A percentile compares a stretch with the other conserved stretches of the same genome.
Conservation (phyloP, 805 yeast genomes). For the Hanseniaspora vineae region DNA sequence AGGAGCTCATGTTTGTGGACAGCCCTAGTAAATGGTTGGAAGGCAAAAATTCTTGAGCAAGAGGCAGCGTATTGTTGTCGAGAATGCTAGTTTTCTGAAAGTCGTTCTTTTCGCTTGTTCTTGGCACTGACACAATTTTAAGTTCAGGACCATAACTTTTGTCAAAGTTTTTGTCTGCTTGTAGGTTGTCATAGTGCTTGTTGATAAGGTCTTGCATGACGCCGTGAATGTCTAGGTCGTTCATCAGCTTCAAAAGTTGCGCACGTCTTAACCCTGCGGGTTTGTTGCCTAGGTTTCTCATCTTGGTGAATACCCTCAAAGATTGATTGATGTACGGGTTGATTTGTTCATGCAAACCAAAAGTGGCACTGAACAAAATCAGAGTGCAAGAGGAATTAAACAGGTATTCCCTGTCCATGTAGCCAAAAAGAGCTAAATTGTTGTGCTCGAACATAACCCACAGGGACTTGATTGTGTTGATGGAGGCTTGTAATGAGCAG, state of each 20-base stretch:
- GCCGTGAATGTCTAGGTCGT: constrained; percentile 56
- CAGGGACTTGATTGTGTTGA: constrained; percentile 56
- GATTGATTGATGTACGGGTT: constrained; percentile 63
- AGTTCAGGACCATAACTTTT: neutral
- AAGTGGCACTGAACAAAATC: constrained; percentile 61
- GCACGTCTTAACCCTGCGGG: constrained; percentile 69
- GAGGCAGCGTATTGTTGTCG: too few relatives aligned
- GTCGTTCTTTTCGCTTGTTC: neutral
- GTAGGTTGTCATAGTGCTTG: constrained; percentile 16
- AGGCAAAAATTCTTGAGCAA: neutral
- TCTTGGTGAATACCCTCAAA: constrained; percentile 50
- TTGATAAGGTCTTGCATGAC: constrained; percentile 42
- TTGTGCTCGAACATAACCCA: constrained; percentile 68
- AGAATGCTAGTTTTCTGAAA: too few relatives aligned
- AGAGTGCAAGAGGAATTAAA: constrained; percentile 68
- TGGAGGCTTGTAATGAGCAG: constrained; percentile 70
- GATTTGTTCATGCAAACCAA: constrained; percentile 72
- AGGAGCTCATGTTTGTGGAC: neutral
- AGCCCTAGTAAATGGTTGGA: neutral
- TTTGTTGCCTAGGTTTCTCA: constrained; percentile 67
- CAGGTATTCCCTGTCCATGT: constrained; percentile 75
- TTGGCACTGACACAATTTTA: constrained; percentile 1
- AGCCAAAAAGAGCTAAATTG: constrained; percentile 77
- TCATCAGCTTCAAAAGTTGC: constrained; percentile 51
- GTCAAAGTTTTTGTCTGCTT: neutral